These are phyloP conservation scores for Aspergillus puulaauensis DNA, from an alignment of 2,329 filamentous ascomycete species.

Conservation along the genomic window DNA sequence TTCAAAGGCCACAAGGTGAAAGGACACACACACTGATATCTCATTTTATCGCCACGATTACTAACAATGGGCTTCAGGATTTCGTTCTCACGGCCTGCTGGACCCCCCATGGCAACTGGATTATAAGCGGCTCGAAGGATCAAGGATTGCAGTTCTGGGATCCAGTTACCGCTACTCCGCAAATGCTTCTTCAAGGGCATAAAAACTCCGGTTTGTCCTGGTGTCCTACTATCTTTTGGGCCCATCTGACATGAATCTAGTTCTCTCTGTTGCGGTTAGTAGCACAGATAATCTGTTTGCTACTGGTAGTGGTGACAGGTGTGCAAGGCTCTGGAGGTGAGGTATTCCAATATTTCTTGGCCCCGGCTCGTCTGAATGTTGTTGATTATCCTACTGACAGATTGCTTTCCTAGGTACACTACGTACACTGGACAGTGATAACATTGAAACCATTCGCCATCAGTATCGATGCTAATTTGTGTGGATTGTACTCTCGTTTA, in stretches of 20 bases:
- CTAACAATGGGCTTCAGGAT: conserved; percentile 57
- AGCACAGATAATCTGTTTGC: conserved; percentile 85
- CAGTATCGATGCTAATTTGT: too few species aligned
- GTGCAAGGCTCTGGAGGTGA: conserved; percentile 92
- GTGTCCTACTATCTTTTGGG: too few species aligned
- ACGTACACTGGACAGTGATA: too few species aligned
- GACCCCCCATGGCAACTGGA: conserved; percentile 94
- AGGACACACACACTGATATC: conserved; percentile 23
- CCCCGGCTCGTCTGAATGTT: too few species aligned
- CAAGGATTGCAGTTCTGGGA: conserved; percentile 99
- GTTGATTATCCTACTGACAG: too few species aligned
- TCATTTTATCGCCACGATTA: not conserved
- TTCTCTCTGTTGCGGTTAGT: conserved; percentile 95
- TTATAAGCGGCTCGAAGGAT: conserved; percentile 96
- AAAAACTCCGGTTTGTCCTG: conserved; percentile 76
- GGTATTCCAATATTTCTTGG: too few species aligned
- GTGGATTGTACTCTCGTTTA: too few species aligned
- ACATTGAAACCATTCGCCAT: too few species aligned
- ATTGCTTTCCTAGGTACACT: too few species aligned
- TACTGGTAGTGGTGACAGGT: conserved; percentile 95
- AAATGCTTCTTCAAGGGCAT: conserved; percentile 97
- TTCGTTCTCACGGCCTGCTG: conserved; percentile 95
- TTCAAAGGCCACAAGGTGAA: conserved; percentile 91
- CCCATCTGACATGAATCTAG: conserved; percentile 43
- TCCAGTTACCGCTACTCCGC: conserved; percentile 84